Base-by-base conservation (phyloP, 257 asterid genomes). In the Salvia rosmarinus region DNA sequence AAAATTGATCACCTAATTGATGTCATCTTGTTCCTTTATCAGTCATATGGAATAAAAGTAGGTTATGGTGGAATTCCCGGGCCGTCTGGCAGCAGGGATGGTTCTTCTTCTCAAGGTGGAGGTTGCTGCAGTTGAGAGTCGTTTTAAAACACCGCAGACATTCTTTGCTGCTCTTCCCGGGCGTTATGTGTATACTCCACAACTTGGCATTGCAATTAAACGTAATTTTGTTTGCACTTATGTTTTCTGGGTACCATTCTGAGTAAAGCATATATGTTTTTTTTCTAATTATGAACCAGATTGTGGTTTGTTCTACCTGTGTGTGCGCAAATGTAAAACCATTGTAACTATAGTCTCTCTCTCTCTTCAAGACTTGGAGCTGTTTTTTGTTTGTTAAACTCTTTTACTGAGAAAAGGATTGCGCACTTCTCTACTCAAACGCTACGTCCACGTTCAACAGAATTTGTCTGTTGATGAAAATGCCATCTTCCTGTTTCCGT, bases 21-120 rank as follows among this genome's bases (percentile, higher is more conserved):
- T 54, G 62, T 40, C 56, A 63, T 50, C 49, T 34, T 47, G 30
- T 71, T 28, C 28, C 14, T 44, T 77, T 71, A 67, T 81, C 92
- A 95, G 97, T 92, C 98, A 1, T 80, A 84, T 56, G 98, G 99
- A 43, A 95, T 95, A 58, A 90, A 91, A 85, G 90, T 95, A 17
- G 99, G 99, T 32, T 85, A 88, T 20, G 95, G 93, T 57, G 94
- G 95, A 49, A 81, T 85, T 54, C 91, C 88, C 0, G 96, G 97
- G 65, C 82, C 95, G 10, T 84, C 97, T 34, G 91, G 94, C 32
- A 89, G 94, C 35, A 83, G 96, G 73, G 95, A 80, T 64, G 96
- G 92, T 64, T 71, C 85, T 65, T 82, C 81, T 63, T 74, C 96
- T 71, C 99, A 88, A 77, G 89, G 82, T 49, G 97, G 97, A 64